Conservation (phyloP, 106 monocot species). For the Acorus gramineus region DNA sequence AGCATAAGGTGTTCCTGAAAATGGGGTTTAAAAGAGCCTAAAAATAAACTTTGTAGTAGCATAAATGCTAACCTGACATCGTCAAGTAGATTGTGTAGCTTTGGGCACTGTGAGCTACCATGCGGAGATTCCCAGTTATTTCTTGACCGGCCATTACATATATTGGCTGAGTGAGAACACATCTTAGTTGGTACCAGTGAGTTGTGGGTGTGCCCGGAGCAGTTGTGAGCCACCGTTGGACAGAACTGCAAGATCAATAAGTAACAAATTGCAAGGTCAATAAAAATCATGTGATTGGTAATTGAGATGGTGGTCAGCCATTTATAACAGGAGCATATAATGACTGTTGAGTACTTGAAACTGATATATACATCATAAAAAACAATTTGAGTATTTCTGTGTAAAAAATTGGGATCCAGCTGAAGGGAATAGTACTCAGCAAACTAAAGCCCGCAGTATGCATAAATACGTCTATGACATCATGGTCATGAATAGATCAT, state of each 20-base stretch:
- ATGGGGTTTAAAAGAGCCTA: not conserved
- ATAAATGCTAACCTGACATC: constrained; percentile 53
- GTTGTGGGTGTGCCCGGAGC: constrained; percentile 93
- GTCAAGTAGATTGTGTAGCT: constrained; percentile 94
- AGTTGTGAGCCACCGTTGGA: constrained; percentile 94
- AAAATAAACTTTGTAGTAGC: not conserved
- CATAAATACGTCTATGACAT: no score
- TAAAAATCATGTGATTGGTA: not conserved
- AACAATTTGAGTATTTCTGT: no score
- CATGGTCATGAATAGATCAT: no score
- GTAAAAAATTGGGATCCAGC: no score
- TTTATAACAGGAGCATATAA: no score
- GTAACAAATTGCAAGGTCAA: not conserved
- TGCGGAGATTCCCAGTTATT: constrained; percentile 75
- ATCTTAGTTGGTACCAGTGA: constrained; percentile 96
- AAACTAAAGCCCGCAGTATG: no score
- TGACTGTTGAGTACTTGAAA: no score
- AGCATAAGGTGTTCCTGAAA: not conserved
- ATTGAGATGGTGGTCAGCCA: no score
- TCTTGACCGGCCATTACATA: constrained; percentile 99
- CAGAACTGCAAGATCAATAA: constrained; percentile 39
- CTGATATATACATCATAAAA: no score
- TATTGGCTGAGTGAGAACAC: constrained; percentile 77
- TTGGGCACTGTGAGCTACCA: constrained; percentile 92
- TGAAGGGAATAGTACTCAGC: no score